A percentile compares a stretch with the other conserved stretches of the same genome.
Evolutionary conservation across 129 eudicot genomes (phyloP).

Genomic region (Centaurea solstitialis): DNA sequence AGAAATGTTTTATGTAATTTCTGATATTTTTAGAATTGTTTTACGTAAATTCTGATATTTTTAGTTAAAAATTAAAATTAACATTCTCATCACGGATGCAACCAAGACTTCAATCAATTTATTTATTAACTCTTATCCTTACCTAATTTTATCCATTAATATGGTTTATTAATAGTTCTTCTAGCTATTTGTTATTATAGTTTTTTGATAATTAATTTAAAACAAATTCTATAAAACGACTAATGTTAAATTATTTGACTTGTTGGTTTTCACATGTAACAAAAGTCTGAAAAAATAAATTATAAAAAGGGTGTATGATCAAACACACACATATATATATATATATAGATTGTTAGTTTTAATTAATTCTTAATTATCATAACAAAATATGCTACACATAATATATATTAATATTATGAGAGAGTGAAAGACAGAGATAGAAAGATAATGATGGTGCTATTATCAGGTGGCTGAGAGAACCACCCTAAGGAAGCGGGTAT

Average conservation of each 20-base stretch:
- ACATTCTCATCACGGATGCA: not conserved
- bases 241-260: too few species aligned
- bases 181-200: too few species aligned
- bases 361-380: not conserved
- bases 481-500: constrained; percentile 53
- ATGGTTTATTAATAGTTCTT: not conserved
- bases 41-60: not conserved
- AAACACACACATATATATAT: too few species aligned
- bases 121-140: not conserved
- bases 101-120: not conserved
- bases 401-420: not conserved
- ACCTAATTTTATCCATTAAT: too few species aligned
- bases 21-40: not conserved
- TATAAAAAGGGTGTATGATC: not conserved
- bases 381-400: not conserved
- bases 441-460: not conserved
- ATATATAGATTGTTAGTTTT: not conserved
- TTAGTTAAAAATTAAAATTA: not conserved
- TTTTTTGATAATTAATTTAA: not conserved
- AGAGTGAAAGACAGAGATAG: not conserved
- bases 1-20: not conserved
- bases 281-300: too few species aligned
- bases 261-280: too few species aligned
- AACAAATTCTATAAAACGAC: not conserved
- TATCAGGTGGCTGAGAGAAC: constrained; percentile 20